Percentiles rank a stretch among this genome's conserved stretches.
phyloP scores from a whole-genome alignment of 768 basidiomycete species.

The Grammothele lineata region DNA sequence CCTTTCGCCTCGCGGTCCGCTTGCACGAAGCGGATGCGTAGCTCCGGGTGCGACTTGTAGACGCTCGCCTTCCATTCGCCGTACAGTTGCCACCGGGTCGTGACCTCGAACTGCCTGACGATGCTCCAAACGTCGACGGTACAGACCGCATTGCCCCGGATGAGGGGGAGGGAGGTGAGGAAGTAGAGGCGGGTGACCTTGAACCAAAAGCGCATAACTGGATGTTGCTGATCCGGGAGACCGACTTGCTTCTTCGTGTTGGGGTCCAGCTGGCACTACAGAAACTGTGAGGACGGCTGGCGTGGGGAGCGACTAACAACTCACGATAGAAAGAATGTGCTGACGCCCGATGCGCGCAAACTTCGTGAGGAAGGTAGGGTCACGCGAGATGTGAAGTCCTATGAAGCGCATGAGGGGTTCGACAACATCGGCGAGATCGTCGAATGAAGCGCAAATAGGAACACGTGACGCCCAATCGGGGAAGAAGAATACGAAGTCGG shows the following conservation, averaged over 20 bases:
- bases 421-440: constrained; percentile 71
- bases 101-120: constrained; percentile 71
- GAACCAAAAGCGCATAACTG: constrained; percentile 80
- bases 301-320: constrained; percentile 3
- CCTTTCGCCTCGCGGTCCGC: constrained; percentile 87
- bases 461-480: constrained; percentile 75
- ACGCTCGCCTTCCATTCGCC: constrained; percentile 86
- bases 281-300: not conserved
- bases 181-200: constrained; percentile 74
- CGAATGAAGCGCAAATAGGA: constrained; percentile 56
- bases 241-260: constrained; percentile 55
- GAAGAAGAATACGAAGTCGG: constrained; percentile 90
- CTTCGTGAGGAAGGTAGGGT: constrained; percentile 74
- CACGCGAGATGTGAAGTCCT: constrained; percentile 76
- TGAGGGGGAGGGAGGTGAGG: constrained; percentile 82
- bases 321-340: constrained; percentile 55
- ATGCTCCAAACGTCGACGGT: constrained; percentile 93
- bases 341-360: constrained; percentile 72
- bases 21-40: constrained; percentile 75
- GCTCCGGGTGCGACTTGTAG: constrained; percentile 74
- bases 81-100: constrained; percentile 85
- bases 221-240: constrained; percentile 52
- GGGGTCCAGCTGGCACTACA: constrained; percentile 49
- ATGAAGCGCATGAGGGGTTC: constrained; percentile 79
- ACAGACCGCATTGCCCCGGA: constrained; percentile 81